phyloP scores from a whole-genome alignment of 257 asterid genomes.

The Coffea eugenioides region DNA sequence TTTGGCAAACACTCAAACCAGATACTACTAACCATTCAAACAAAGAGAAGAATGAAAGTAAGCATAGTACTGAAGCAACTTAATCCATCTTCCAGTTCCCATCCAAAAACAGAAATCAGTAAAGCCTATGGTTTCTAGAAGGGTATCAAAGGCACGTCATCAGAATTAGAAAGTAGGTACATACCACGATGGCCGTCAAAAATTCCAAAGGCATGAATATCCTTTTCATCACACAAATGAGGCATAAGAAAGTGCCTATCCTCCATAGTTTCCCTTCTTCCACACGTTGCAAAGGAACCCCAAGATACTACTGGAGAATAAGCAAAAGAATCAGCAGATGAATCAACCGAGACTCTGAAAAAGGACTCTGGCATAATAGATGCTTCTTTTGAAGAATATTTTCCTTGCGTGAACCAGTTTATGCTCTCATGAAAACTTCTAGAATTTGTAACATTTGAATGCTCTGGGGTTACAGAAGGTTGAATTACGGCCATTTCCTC shows the following conservation, averaged over 20 bases:
- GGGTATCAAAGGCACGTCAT: not conserved
- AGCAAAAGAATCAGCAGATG: slow-evolving; percentile 37
- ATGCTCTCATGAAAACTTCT: slow-evolving; percentile 56
- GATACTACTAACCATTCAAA: not conserved
- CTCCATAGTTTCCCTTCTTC: slow-evolving; percentile 97
- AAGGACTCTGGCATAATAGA: slow-evolving; percentile 37
- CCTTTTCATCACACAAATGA: slow-evolving; percentile 42
- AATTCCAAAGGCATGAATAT: slow-evolving; percentile 74
- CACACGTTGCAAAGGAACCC: slow-evolving; percentile 91
- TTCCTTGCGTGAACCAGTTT: slow-evolving; percentile 78
- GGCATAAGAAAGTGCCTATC: slow-evolving; percentile 78
- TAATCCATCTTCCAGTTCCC: not conserved
- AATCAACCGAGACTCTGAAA: slow-evolving; percentile 35
- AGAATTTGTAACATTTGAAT: slow-evolving; percentile 23
- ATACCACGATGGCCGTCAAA: slow-evolving; percentile 99
- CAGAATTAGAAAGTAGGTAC: slow-evolving; percentile 19
- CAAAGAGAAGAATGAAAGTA: not conserved
- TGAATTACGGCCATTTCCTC: slow-evolving; percentile 20
- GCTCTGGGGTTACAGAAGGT: slow-evolving; percentile 24
- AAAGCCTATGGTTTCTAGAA: not conserved
- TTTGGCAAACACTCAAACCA: not conserved
- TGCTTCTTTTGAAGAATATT: slow-evolving; percentile 35
- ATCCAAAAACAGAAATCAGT: no score
- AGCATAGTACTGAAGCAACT: no score
- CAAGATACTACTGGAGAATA: slow-evolving; percentile 75